Evolutionary conservation across 495 filamentous ascomycete species (phyloP), one percentile per base, ranked within the genome.

Genomic region (Apodospora peruviana): DNA sequence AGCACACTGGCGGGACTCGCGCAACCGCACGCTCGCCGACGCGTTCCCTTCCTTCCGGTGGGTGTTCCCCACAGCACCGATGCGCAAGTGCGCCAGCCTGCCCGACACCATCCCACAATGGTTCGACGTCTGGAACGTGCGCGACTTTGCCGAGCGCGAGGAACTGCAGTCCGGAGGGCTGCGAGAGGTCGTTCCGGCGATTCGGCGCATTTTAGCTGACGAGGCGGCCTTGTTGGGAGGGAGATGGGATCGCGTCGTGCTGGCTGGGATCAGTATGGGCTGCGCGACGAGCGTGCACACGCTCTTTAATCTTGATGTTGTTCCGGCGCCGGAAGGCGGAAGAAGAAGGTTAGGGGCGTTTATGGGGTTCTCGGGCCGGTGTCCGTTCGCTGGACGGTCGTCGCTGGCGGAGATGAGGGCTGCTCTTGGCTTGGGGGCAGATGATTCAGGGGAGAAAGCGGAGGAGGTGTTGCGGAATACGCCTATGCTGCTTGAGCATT

Each of bases 331-430:
- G 52, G 53, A 2, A 35, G 50, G 35, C 7, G 60, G 38, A 23
- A 25, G 45, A 17, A 25, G 45, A 17, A 29, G 51, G 22, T 43
- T 71, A 24, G 70, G 59, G 12, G 80, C 61, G 2, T 71, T 79
- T 43, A 56, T 83, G 48, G 81, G 79, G 9, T 73, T 84, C 59
- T 74, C 73, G 53, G 74, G 75, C 43, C 79, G 78, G 68, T 56
- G 79, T 42, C 79, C 80, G 39, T 78, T 83, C 51, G 50, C 64
- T 14, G 65, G 60, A 3, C 37, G 61, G 47, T 18, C 27, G 17
- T 23, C 29, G 14, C 52, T 68, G 24, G 24, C 42, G 0, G 57
- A 50, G 37, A 68, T 62, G 52, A 51, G 64, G 29, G 49, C 36
- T 35, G 52, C 58, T 20, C 39, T 66, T 5, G 60, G 50, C 5